Conservation (phyloP, 495 filamentous ascomycete genomes). For the Tuber melanosporum region DNA sequence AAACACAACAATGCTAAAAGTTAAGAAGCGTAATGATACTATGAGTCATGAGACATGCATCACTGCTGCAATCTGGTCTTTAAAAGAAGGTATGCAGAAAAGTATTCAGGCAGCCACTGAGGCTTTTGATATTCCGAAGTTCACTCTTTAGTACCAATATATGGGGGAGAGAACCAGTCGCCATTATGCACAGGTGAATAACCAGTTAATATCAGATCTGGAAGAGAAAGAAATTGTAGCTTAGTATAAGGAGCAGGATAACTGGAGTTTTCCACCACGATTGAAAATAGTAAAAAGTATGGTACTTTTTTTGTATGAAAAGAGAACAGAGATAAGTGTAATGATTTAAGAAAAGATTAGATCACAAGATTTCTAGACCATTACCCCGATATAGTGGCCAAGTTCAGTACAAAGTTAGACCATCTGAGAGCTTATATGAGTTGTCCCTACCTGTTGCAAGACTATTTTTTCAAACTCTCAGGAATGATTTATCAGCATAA, state of each 20-base stretch:
- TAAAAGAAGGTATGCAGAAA: too few species aligned
- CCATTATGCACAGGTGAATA: not conserved
- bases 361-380: slow-evolving; percentile 12
- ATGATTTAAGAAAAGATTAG: slow-evolving; percentile 2
- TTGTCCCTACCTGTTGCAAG: not conserved
- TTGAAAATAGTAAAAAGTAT: slow-evolving; percentile 13
- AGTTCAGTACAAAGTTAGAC: slow-evolving; percentile 11
- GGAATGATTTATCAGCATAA: slow-evolving; percentile 5
- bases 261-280: not conserved
- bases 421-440: not conserved
- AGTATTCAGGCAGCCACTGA: too few species aligned
- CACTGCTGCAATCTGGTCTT: too few species aligned
- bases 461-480: slow-evolving; percentile 3
- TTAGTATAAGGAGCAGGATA: slow-evolving; percentile 1
- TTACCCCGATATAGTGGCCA: not conserved
- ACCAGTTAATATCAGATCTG: not conserved
- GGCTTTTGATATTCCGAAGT: too few species aligned
- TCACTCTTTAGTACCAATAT: too few species aligned
- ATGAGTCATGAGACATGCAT: too few species aligned
- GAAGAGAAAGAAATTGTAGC: slow-evolving; percentile 3
- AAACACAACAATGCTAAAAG: too few species aligned
- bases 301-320: slow-evolving; percentile 5
- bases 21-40: too few species aligned
- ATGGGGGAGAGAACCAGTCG: too few species aligned
- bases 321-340: not conserved